Base-by-base conservation (phyloP, 192 early-diverging fungal genomes). In the Backusella tarrabulga region DNA sequence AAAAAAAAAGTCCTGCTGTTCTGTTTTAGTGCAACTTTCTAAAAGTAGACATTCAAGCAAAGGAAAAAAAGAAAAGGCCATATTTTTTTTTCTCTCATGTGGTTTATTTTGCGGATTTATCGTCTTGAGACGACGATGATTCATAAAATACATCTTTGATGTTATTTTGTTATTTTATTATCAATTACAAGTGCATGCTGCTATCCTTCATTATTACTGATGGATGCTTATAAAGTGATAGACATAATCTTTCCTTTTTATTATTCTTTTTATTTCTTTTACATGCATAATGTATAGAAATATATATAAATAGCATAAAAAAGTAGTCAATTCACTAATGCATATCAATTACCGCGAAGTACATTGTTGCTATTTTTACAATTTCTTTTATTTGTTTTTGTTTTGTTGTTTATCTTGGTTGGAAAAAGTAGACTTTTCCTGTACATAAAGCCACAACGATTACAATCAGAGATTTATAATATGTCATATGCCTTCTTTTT, bases 291-390 rank as follows among this genome's bases (percentile, higher is more conserved):
- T 40, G 3, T 40, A 11, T 56, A 23, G 6, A 56, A 21, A 7
- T 56, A 56, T 54, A 54, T 54, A 54, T 23, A 54, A 54, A 54
- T 56, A 56, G 14, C 42, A 56, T 9, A 21, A 56, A 56, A 21
- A 56, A 56, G n/a, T n/a, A 56, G 54, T 56, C 54, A 56, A 56
- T 56, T 21, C 54, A 56, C 54, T 56, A 56, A 56, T 56, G 54
- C 54, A 56, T 23, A 7, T 2, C 8, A 56, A 56, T 56, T 21
- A 56, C 4, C 26, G 21, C 26, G 8, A 21, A 56, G 7, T 56
- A 2, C n/a, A 26, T 56, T 21, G n/a, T 56, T 56, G 3, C 54
- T 56, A 56, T 56, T 56, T 56, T 56, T 56, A 56, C 54, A 21
- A 32, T 32, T 32, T 32, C 19, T 11, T 23, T 56, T 40, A 11